Evolutionary conservation across 441 rosid genomes (phyloP), one percentile per base, ranked within the genome.

Genomic region (Populus trichocarpa): DNA sequence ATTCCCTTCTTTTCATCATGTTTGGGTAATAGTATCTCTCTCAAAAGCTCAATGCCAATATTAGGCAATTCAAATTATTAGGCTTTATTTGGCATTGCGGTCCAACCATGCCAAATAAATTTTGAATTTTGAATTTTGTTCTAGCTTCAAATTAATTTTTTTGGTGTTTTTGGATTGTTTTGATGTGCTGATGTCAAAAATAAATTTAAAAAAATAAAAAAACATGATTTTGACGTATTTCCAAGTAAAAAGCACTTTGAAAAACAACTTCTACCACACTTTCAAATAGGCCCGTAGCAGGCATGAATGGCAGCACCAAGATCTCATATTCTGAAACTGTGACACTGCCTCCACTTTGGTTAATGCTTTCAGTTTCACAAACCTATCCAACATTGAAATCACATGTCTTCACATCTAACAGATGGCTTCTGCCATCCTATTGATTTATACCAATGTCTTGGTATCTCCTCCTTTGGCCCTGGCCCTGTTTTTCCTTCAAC

Each of bases 261-360:
- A n/a, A n/a, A n/a, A n/a, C n/a, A n/a, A n/a, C n/a, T n/a, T n/a
- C n/a, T n/a, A 38, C 12, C 42, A 9, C 42, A 9, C 42, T 38
- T 38, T 2, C 46, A 38, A 38, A 38, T 10, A 38, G 46, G 46
- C 46, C 46, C 13, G 0, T 38, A 38, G 3, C 3, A 50, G 20
- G 57, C n/a, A 50, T 30, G 32, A 30, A 35, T 53, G 61, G 61
- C 22, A 18, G 61, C 61, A 53, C 61, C n/a, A 25, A 63, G n/a
- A 59, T 68, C 25, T 26, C 68, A 73, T 72, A 18, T 33, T 74
- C 30, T 36, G n/a, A 61, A n/a, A 64, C 67, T 64, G 38, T 74
- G 69, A 72, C 68, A 14, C 66, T 72, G 57, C 32, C 61, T 10
- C 36, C 26, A 23, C 69, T 73, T 63, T 65, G 57, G 65, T 11